Conservation (phyloP, 2,329 filamentous ascomycete genomes). For the Cladosporium cucumerinum region DNA sequence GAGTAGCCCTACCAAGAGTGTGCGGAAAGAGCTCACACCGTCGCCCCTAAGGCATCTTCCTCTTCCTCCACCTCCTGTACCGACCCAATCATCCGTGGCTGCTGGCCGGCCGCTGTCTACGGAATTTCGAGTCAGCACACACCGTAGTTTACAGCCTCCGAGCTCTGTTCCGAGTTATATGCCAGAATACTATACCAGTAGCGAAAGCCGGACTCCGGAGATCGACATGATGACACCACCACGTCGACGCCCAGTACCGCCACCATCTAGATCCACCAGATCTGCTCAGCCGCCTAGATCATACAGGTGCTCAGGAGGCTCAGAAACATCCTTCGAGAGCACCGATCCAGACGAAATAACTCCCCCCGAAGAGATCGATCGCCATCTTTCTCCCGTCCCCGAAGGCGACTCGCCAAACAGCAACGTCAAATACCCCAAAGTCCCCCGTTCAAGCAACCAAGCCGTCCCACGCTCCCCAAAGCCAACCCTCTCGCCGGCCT, state of each 20-base stretch:
- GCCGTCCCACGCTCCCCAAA: constrained; percentile 39
- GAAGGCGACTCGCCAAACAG: constrained; percentile 42
- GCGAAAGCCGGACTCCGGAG: constrained; percentile 28
- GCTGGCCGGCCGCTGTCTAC: neutral
- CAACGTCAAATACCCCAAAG: constrained; percentile 46
- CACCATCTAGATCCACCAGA: constrained; percentile 24
- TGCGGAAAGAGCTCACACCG: constrained; percentile 14
- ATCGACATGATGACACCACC: constrained; percentile 15
- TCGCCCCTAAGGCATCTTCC: constrained; percentile 11
- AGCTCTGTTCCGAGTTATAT: constrained; percentile 23
- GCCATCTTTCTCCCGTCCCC: constrained; percentile 42
- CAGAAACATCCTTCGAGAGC: constrained; percentile 48
- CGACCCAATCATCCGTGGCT: neutral
- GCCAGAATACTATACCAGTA: constrained; percentile 34
- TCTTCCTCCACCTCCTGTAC: neutral
- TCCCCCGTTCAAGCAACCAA: constrained; percentile 47
- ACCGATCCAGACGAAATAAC: constrained; percentile 45
- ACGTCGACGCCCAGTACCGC: constrained; percentile 18
- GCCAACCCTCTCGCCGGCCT: constrained; percentile 14
- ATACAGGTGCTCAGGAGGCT: constrained; percentile 28
- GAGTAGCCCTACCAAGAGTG: constrained; percentile 1
- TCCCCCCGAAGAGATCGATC: constrained; percentile 43
- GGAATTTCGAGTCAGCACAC: constrained; percentile 9
- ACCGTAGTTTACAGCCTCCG: constrained; percentile 18
- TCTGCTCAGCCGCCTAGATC: constrained; percentile 20